These are phyloP conservation scores for Diplotaxis tenuifolia DNA, from an alignment of 345 rosid species.

Conservation along the genomic window DNA sequence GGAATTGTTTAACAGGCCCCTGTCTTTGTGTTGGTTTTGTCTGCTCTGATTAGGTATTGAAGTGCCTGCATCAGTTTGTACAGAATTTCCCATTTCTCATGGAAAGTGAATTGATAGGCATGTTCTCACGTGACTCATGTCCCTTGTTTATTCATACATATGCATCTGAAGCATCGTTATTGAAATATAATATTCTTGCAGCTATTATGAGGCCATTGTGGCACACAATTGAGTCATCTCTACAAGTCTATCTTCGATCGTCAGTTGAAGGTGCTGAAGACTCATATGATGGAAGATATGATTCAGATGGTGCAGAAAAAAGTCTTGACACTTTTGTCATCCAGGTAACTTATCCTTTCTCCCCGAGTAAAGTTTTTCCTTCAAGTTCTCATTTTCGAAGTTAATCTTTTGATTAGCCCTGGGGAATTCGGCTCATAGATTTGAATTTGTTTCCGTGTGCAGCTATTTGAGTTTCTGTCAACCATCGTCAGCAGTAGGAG, in stretches of 20 bases:
- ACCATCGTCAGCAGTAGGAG: constrained; percentile 69
- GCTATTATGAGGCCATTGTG: constrained; percentile 79
- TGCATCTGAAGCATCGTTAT: constrained; percentile 10
- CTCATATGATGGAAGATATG: constrained; percentile 76
- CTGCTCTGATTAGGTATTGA: constrained; percentile 58
- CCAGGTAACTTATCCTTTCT: constrained; percentile 54
- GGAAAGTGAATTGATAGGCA: constrained; percentile 71
- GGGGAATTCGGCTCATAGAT: constrained; percentile 7
- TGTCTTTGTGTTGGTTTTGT: constrained; percentile 15
- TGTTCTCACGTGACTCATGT: constrained; percentile 30
- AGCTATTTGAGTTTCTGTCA: constrained; percentile 88
- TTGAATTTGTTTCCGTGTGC: constrained; percentile 33
- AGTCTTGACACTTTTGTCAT: constrained; percentile 87
- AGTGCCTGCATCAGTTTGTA: constrained; percentile 88
- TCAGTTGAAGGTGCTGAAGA: constrained; percentile 78
- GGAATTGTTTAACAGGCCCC: neutral
- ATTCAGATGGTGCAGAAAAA: constrained; percentile 91
- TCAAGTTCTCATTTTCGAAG: constrained; percentile 6
- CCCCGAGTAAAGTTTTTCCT: constrained; percentile 7
- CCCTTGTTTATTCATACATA: constrained; percentile 3
- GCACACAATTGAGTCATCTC: constrained; percentile 85
- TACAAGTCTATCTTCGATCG: constrained; percentile 63
- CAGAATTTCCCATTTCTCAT: constrained; percentile 71
- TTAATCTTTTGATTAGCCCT: constrained; percentile 6
- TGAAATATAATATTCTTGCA: constrained; percentile 42